phyloP scores from a whole-genome alignment of 495 filamentous ascomycete species.

The Beverwykella pulmonaria region DNA sequence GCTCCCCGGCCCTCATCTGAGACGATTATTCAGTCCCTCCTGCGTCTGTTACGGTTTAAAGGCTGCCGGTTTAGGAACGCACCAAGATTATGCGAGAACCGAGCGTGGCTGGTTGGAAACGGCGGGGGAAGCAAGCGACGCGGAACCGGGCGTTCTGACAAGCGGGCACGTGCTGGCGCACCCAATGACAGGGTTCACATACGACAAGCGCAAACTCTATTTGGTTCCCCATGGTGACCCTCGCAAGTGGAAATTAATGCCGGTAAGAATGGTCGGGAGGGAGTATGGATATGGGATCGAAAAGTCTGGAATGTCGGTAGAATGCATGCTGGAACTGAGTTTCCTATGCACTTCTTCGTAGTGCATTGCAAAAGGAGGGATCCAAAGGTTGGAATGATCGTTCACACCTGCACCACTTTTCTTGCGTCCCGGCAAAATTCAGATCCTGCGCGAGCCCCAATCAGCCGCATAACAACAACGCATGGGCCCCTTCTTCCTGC shows the following conservation, averaged over 20 bases:
- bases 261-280: not conserved
- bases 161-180: not conserved
- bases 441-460: not conserved
- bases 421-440: not conserved
- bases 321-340: not conserved
- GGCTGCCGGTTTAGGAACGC: not conserved
- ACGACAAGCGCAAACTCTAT: not conserved
- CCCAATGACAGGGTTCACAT: not conserved
- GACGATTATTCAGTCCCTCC: not conserved
- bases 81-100: not conserved
- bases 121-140: not conserved
- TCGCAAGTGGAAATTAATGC: not conserved
- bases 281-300: not conserved
- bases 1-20: not conserved
- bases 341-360: too few relatives aligned
- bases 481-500: not conserved
- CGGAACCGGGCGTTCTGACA: not conserved
- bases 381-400: too few relatives aligned
- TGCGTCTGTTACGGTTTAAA: not conserved
- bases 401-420: too few relatives aligned
- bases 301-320: not conserved
- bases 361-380: too few relatives aligned
- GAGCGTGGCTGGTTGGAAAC: not conserved
- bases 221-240: not conserved
- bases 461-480: not conserved